Base-by-base conservation (phyloP, 2,329 filamentous ascomycete species). In the Ascocoryne sarcoides region DNA sequence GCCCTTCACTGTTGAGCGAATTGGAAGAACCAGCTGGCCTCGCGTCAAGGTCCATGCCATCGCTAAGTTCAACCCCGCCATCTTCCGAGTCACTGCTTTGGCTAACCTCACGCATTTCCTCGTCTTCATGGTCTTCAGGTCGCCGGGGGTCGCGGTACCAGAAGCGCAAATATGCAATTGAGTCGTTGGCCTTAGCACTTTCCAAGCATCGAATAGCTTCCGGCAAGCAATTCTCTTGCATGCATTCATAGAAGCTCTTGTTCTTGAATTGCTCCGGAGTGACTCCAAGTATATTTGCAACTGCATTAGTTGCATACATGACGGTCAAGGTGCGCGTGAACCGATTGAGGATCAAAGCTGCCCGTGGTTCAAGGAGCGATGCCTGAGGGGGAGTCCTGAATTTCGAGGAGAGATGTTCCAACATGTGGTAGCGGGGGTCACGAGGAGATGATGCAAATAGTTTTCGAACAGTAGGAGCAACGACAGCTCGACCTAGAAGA, bases 361-460 rank as follows among this genome's bases (percentile, higher is more conserved):
- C 87, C 30, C 87, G 75, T 7, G 86, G 85, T 59, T 93, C 87
- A 49, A 86, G 82, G 40, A 76, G 73, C 48, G 71, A 71, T 3
- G 62, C 54, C 34, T 68, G 82, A 12, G 75, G 67, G 1, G 76
- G 67, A 60, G 73, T 70, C 49, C 69, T 69, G 65, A 93, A 93
- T 59, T 90, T 92, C 56, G 79, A 74, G 9, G 87, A 93, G 12
- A 93, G 68, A 49, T 89, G 84, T 41, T 86, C 83, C 57, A 93
- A 66, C 86, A 93, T 93, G 63, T 92, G 84, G 60, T 93, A 93
- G 48, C 86, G 79, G 14, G 86, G 85, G 56, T 94, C 87, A 54
- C 79, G 72, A 10, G 84, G 83, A 5, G 85, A 90, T 18, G 82
- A 86, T 2, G 84, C 81, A 60, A 93, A 93, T 19, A 90, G 69